Percentiles rank a stretch among this genome's conserved stretches.
These are phyloP conservation scores for Picea abies DNA, from an alignment of 83 land plant genomes.

Conservation along the genomic window DNA sequence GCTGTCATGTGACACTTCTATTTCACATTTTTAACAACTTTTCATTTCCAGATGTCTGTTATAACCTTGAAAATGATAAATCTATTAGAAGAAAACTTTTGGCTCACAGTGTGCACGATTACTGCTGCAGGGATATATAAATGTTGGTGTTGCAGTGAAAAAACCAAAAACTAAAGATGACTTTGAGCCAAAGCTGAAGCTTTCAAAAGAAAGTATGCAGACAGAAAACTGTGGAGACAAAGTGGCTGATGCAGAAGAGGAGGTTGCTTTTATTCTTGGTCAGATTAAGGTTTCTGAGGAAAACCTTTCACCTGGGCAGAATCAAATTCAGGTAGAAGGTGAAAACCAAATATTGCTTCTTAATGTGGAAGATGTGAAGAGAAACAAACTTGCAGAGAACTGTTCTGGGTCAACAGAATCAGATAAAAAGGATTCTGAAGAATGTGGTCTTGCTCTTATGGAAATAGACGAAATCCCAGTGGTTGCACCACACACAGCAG, in stretches of 20 bases:
- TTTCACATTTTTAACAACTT: background rate
- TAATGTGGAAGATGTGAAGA: background rate
- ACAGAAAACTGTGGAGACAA: conserved; percentile 30
- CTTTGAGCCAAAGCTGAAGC: conserved; percentile 25
- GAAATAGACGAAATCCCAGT: conserved; percentile 14
- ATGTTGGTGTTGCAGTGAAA: conserved; percentile 74
- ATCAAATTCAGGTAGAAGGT: conserved; percentile 13
- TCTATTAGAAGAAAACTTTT: conserved; percentile 1
- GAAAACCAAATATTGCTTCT: conserved; percentile 16
- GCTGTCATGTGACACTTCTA: too few relatives aligned
- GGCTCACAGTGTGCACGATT: background rate
- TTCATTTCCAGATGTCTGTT: background rate
- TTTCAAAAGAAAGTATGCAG: conserved; percentile 29
- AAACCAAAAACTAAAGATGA: conserved; percentile 35
- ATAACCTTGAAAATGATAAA: background rate
- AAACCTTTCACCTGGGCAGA: background rate
- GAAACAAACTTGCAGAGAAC: background rate
- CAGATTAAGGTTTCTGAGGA: conserved; percentile 35
- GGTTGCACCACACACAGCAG: conserved; percentile 1
- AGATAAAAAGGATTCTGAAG: conserved; percentile 10
- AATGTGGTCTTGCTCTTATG: conserved; percentile 13
- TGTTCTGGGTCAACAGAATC: conserved; percentile 4
- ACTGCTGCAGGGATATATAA: conserved; percentile 82
- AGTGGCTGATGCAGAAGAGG: conserved; percentile 54
- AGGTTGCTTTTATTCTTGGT: conserved; percentile 59